These are phyloP conservation scores for Pichia terricola DNA, from an alignment of 1,139 yeast species.

Conservation along the genomic window DNA sequence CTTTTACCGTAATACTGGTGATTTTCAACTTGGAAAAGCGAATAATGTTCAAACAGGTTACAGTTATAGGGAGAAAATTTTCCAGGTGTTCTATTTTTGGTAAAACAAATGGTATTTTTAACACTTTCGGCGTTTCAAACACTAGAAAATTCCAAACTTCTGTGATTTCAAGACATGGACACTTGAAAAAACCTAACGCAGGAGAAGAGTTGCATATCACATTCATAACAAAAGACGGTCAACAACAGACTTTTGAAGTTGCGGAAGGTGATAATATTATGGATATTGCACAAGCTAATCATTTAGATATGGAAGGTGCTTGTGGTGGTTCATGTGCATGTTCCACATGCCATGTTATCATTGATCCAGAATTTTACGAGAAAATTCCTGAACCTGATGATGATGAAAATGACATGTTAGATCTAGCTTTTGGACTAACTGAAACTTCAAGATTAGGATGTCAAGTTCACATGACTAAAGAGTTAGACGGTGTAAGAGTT, in stretches of 20 bases:
- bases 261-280: conserved; percentile 86
- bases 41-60: no score
- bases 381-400: conserved; percentile 90
- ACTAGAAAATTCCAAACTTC: conserved; percentile 16
- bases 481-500: conserved; percentile 86
- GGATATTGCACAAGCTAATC: conserved; percentile 91
- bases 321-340: conserved; percentile 99
- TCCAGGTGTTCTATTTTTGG: no score
- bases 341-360: conserved; percentile 92
- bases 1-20: no score
- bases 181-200: conserved; percentile 78
- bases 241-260: conserved; percentile 71
- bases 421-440: conserved; percentile 91
- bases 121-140: no score
- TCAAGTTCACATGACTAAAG: conserved; percentile 82
- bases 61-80: no score
- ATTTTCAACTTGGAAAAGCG: no score
- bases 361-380: conserved; percentile 91
- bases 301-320: conserved; percentile 93
- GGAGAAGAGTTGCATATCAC: conserved; percentile 91
- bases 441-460: conserved; percentile 96
- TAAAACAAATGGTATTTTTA: no score
- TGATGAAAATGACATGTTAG: conserved; percentile 97
- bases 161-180: conserved; percentile 49
- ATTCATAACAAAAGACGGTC: conserved; percentile 86